These are phyloP conservation scores for Annulohypoxylon maeteangense DNA, from an alignment of 495 filamentous ascomycete genomes.

Conservation along the genomic window DNA sequence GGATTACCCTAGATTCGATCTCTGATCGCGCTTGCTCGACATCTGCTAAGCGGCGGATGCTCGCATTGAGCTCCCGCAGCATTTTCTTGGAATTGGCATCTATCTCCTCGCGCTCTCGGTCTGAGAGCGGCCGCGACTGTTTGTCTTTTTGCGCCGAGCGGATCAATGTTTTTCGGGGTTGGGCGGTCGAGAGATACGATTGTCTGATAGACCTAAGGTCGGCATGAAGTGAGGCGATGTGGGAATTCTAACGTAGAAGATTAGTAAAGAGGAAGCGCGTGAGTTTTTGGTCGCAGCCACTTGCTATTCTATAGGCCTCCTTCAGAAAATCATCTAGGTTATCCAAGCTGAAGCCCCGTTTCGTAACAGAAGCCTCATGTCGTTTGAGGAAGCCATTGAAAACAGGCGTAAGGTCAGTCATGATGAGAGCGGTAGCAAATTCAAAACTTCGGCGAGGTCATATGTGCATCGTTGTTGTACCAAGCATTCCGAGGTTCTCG, in stretches of 20 bases:
- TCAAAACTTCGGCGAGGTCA: neutral
- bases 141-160: slow-evolving; percentile 46
- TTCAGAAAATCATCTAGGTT: slow-evolving; percentile 88
- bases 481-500: slow-evolving; percentile 2
- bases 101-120: slow-evolving; percentile 79
- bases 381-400: slow-evolving; percentile 74
- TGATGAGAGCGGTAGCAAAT: slow-evolving; percentile 39
- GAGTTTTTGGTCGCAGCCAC: slow-evolving; percentile 37
- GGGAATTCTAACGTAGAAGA: slow-evolving; percentile 73
- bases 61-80: slow-evolving; percentile 81
- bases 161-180: slow-evolving; percentile 59
- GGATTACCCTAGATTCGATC: slow-evolving; percentile 71
- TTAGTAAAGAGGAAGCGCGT: slow-evolving; percentile 20
- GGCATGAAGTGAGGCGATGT: slow-evolving; percentile 77
- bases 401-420: slow-evolving; percentile 77
- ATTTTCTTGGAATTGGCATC: slow-evolving; percentile 85
- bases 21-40: slow-evolving; percentile 84
- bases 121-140: slow-evolving; percentile 64
- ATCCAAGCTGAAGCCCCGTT: slow-evolving; percentile 56
- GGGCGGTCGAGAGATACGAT: slow-evolving; percentile 85
- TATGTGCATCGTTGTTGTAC: slow-evolving; percentile 18
- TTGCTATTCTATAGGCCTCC: slow-evolving; percentile 93
- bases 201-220: slow-evolving; percentile 87
- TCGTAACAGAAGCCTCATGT: slow-evolving; percentile 61
- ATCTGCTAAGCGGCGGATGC: slow-evolving; percentile 79